Evolutionary conservation across 768 basidiomycete genomes (phyloP).

Genomic region (Leccinum rimulosum): DNA sequence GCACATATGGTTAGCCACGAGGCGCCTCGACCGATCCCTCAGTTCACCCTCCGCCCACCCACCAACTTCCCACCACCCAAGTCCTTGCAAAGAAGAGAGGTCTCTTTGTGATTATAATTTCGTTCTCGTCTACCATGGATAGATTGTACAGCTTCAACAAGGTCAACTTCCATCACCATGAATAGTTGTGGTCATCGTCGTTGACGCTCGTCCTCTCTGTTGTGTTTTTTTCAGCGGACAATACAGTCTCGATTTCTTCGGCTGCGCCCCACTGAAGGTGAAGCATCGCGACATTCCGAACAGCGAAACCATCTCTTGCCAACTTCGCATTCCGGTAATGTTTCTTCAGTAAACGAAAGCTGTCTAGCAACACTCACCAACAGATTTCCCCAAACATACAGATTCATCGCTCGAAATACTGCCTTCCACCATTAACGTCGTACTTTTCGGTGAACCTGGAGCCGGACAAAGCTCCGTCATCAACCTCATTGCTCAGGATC

Average conservation of each 20-base stretch:
- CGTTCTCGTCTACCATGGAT: neutral
- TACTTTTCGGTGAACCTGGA: constrained; percentile 9
- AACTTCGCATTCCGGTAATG: constrained; percentile 7
- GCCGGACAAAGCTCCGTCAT: too few relatives aligned
- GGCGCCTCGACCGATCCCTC: constrained; percentile 11
- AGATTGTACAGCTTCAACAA: neutral
- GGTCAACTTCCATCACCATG: constrained; percentile 8
- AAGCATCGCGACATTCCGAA: too few relatives aligned
- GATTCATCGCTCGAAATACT: neutral
- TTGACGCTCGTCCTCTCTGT: constrained; percentile 1
- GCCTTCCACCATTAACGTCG: constrained; percentile 30
- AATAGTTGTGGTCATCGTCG: neutral
- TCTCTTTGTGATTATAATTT: too few relatives aligned
- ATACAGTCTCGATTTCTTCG: neutral
- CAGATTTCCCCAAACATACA: neutral
- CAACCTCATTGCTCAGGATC: constrained; percentile 6
- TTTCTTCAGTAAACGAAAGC: neutral
- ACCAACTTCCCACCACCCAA: constrained; percentile 4
- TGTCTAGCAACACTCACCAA: constrained; percentile 2
- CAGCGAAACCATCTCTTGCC: too few relatives aligned
- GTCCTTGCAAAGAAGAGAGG: constrained; percentile 3
- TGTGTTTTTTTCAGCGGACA: constrained; percentile 1
- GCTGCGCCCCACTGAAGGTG: too few relatives aligned
- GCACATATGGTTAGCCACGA: constrained; percentile 24
- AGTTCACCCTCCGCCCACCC: neutral